Evolutionary conservation across 176 grass and related monocot species (phyloP).

Genomic region (Thalia dealbata): DNA sequence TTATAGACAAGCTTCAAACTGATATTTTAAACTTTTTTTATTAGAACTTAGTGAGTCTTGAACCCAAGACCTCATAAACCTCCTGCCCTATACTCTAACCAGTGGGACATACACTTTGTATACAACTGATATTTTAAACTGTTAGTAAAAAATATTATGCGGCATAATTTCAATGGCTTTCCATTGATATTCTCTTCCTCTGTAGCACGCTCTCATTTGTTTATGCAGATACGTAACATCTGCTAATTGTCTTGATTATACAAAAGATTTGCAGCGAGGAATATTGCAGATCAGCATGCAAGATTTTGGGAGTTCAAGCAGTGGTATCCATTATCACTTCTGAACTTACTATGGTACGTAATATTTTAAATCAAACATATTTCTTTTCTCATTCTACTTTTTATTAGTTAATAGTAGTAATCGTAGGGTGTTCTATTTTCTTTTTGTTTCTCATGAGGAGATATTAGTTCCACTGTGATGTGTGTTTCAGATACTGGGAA

Average conservation of each 20-base stretch:
- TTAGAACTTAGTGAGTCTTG: too few relatives aligned
- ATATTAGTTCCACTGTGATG: background rate
- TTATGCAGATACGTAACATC: background rate
- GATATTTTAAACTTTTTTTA: background rate
- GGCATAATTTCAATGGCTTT: background rate
- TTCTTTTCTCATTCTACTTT: background rate
- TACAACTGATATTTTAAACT: too few relatives aligned
- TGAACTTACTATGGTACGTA: constrained; percentile 4
- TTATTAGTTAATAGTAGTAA: background rate
- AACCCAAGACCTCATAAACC: too few relatives aligned
- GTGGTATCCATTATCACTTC: constrained; percentile 2
- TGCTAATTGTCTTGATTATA: background rate
- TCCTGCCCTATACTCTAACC: too few relatives aligned
- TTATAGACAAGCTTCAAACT: background rate
- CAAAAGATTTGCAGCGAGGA: constrained; percentile 16
- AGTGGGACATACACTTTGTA: too few relatives aligned
- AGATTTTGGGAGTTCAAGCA: background rate
- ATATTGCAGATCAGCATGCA: constrained; percentile 7
- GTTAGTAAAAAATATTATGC: background rate
- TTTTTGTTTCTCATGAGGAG: background rate
- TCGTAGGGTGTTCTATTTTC: background rate
- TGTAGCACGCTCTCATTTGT: too few relatives aligned
- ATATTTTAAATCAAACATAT: background rate
- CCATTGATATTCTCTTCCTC: background rate
- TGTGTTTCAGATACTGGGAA: constrained; percentile 81